These are phyloP conservation scores for Spergularia bocconei DNA, from an alignment of 148 eudicot genomes.

Conservation along the genomic window DNA sequence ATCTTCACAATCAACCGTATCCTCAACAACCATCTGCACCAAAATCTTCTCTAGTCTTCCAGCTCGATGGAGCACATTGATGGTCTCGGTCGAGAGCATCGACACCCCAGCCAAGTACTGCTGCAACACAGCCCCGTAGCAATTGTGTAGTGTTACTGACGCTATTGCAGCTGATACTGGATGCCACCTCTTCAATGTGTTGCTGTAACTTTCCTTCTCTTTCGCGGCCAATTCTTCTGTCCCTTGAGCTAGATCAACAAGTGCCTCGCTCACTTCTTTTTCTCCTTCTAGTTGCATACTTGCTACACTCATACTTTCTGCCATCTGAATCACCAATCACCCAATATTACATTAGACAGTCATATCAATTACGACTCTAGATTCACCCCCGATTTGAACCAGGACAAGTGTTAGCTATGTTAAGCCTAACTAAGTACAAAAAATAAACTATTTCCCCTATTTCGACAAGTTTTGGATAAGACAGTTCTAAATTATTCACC, in stretches of 20 bases:
- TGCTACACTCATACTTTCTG: constrained; percentile 39
- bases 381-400: no score
- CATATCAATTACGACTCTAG: no score
- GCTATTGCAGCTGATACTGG: constrained; percentile 81
- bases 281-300: constrained; percentile 37
- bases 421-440: no score
- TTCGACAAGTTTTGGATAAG: no score
- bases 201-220: constrained; percentile 71
- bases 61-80: constrained; percentile 63
- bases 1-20: constrained; percentile 76
- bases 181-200: constrained; percentile 74
- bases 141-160: constrained; percentile 65
- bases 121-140: constrained; percentile 66
- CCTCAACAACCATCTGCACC: constrained; percentile 84
- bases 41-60: constrained; percentile 77
- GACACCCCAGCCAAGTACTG: constrained; percentile 53
- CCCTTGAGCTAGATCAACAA: constrained; percentile 50
- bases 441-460: no score
- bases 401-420: no score
- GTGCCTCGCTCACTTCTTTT: constrained; percentile 47
- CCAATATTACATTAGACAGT: no score
- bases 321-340: constrained; percentile 36
- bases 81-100: constrained; percentile 42
- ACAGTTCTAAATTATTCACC: no score
- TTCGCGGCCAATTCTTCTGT: constrained; percentile 67